Percentiles rank a stretch among this genome's conserved stretches.
phyloP scores from a whole-genome alignment of 2,329 filamentous ascomycete species.

The Neofusicoccum ribis region DNA sequence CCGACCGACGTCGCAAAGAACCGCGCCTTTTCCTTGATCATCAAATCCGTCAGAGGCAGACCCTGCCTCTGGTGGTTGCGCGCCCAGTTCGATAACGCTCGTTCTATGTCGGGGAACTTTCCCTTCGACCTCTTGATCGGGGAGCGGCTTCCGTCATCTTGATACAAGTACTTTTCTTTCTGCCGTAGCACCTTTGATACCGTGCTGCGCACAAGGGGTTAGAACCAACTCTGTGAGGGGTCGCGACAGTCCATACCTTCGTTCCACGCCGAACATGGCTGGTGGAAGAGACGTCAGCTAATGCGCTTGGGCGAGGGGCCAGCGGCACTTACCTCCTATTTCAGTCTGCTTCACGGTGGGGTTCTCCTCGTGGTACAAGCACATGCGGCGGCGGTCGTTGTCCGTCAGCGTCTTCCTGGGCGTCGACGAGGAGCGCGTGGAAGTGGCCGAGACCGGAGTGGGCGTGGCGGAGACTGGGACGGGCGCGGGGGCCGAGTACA shows the following conservation, averaged over 20 bases:
- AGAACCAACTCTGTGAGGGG: background rate
- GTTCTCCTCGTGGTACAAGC: slow-evolving; percentile 86
- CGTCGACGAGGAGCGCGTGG: slow-evolving; percentile 54
- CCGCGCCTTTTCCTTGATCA: slow-evolving; percentile 79
- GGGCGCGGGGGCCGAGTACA: slow-evolving; percentile 36
- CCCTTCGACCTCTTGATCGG: slow-evolving; percentile 81
- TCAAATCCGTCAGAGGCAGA: slow-evolving; percentile 70
- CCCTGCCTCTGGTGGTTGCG: slow-evolving; percentile 78
- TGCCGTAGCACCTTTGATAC: slow-evolving; percentile 97
- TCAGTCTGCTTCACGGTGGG: slow-evolving; percentile 92
- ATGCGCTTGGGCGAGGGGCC: background rate
- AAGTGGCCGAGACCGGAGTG: slow-evolving; percentile 39
- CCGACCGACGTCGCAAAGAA: slow-evolving; percentile 76
- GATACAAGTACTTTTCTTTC: slow-evolving; percentile 89
- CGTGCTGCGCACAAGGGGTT: slow-evolving; percentile 61
- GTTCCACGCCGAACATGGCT: slow-evolving; percentile 91
- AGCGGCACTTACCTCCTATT: slow-evolving; percentile 71
- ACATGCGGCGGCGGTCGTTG: slow-evolving; percentile 88
- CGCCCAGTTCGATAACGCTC: slow-evolving; percentile 84
- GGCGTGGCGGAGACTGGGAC: slow-evolving; percentile 38
- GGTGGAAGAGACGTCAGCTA: slow-evolving; percentile 33
- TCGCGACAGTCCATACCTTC: slow-evolving; percentile 68
- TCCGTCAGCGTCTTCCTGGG: slow-evolving; percentile 88
- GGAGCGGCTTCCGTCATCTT: slow-evolving; percentile 75
- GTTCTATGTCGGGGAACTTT: slow-evolving; percentile 87